Evolutionary conservation across 768 basidiomycete species (phyloP).

Genomic region (Pleurotus pulmonarius): DNA sequence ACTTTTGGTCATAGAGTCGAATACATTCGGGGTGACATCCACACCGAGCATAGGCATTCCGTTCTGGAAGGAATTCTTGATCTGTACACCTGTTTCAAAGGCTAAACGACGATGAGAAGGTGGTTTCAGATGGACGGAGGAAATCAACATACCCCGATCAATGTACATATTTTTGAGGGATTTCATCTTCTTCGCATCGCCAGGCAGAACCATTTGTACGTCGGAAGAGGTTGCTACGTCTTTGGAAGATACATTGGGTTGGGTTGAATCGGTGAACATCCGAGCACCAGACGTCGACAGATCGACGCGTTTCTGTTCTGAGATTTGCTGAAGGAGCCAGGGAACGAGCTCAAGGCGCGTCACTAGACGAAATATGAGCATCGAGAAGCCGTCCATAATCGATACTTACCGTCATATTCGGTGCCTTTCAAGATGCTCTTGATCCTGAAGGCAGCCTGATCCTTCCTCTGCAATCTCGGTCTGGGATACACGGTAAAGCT

Average conservation of each 20-base stretch:
- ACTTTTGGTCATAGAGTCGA: constrained; percentile 58
- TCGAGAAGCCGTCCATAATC: neutral
- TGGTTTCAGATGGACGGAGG: neutral
- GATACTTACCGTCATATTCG: constrained; percentile 64
- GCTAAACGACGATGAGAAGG: constrained; percentile 34
- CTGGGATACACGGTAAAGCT: constrained; percentile 44
- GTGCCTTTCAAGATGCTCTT: constrained; percentile 80
- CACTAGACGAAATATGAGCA: constrained; percentile 20
- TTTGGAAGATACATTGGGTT: constrained; percentile 32
- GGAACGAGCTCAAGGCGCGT: constrained; percentile 66
- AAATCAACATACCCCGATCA: constrained; percentile 52
- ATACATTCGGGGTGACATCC: constrained; percentile 57
- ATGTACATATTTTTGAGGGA: constrained; percentile 62
- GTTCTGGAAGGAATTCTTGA: constrained; percentile 56
- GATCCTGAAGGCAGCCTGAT: constrained; percentile 72
- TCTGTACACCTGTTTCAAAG: constrained; percentile 53
- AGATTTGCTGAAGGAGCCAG: constrained; percentile 74
- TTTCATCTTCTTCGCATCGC: constrained; percentile 72
- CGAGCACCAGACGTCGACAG: constrained; percentile 57
- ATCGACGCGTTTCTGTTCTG: constrained; percentile 77
- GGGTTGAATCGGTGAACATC: constrained; percentile 32
- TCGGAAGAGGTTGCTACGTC: constrained; percentile 35
- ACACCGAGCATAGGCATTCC: constrained; percentile 70
- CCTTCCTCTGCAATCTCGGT: constrained; percentile 48
- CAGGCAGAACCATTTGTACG: constrained; percentile 63